Percentiles rank a stretch among this genome's conserved stretches.
phyloP scores from a whole-genome alignment of 345 rosid species.

The Aquilaria sinensis region DNA sequence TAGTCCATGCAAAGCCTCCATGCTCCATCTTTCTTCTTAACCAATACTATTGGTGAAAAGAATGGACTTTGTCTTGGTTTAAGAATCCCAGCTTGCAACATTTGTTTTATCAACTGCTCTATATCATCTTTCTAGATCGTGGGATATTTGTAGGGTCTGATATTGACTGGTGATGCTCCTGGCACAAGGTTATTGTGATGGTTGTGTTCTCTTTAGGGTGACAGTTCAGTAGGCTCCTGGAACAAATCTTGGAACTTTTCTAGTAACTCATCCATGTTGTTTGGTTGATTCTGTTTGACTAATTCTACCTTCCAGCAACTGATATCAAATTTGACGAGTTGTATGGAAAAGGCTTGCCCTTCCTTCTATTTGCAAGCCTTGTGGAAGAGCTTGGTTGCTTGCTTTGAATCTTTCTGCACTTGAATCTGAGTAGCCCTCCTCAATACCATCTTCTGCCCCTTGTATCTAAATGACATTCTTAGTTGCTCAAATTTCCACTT shows the following conservation, averaged over 20 bases:
- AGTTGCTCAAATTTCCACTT: not conserved
- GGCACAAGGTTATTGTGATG: not conserved
- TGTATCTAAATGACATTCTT: not conserved
- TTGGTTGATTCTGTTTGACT: not conserved
- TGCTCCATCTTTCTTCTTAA: not conserved
- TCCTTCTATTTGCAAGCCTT: not conserved
- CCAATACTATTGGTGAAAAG: not conserved
- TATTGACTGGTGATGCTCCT: no score
- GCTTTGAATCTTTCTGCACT: not conserved
- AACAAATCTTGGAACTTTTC: not conserved
- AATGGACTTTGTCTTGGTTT: not conserved
- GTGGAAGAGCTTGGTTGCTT: not conserved
- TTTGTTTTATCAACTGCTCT: not conserved
- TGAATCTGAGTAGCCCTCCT: not conserved
- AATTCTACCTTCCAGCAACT: no score
- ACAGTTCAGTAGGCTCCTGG: not conserved
- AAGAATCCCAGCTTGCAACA: not conserved
- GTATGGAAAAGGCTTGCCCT: not conserved
- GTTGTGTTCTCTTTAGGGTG: not conserved
- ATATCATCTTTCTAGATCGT: no score
- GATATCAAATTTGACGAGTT: no score
- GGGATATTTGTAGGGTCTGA: no score
- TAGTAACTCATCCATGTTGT: not conserved
- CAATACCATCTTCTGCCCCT: not conserved
- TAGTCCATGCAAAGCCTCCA: not conserved